These are phyloP conservation scores for Blastobotrys buckinghamii DNA, from an alignment of 1,139 yeast species.

Conservation along the genomic window DNA sequence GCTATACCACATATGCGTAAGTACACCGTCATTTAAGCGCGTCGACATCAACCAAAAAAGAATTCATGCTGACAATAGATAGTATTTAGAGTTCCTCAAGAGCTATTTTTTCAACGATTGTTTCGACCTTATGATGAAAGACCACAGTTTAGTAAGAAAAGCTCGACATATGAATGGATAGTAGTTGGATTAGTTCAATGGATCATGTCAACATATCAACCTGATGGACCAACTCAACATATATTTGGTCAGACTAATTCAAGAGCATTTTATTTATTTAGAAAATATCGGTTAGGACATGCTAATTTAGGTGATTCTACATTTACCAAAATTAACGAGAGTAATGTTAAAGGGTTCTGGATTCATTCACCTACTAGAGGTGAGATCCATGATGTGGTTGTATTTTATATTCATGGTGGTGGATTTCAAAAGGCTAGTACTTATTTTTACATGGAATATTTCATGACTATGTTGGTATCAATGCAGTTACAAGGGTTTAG, in stretches of 20 bases:
- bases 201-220: constrained; percentile 18
- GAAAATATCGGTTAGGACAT: constrained; percentile 26
- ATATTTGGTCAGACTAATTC: constrained; percentile 22
- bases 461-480: constrained; percentile 34
- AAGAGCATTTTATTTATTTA: constrained; percentile 21
- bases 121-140: constrained; percentile 23
- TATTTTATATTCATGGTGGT: constrained; percentile 37
- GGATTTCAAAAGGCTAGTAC: constrained; percentile 32
- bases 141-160: constrained; percentile 23
- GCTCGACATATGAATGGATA: constrained; percentile 25
- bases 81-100: constrained; percentile 21
- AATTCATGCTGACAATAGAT: background rate
- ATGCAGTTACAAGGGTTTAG: constrained; percentile 40
- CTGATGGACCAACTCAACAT: constrained; percentile 19
- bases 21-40: background rate
- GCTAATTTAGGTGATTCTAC: constrained; percentile 26
- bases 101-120: constrained; percentile 19
- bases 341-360: constrained; percentile 32
- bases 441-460: constrained; percentile 38
- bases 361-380: constrained; percentile 31
- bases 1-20: constrained; percentile 12
- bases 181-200: constrained; percentile 23
- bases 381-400: constrained; percentile 31
- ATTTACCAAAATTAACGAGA: constrained; percentile 5
- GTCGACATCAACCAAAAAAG: too few species aligned